These are phyloP conservation scores for Salix arbutifolia DNA, from an alignment of 345 rosid species.

Conservation along the genomic window DNA sequence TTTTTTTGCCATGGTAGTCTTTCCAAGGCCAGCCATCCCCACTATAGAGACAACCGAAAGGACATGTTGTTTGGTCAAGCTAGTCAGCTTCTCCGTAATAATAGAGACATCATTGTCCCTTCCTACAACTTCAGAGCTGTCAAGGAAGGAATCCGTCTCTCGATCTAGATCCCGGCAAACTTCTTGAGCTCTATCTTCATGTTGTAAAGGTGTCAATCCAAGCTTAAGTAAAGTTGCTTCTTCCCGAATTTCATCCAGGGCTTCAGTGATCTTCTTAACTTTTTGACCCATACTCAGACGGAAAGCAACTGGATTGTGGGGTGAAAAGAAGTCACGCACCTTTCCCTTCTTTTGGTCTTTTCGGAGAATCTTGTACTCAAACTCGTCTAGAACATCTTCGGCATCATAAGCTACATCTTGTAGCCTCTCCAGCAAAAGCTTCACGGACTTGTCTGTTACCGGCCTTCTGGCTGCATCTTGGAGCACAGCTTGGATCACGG, in stretches of 20 bases:
- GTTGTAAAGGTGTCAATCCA: not conserved
- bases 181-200: not conserved
- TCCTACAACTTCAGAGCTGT: conserved; percentile 9
- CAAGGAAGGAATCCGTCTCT: not conserved
- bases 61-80: not conserved
- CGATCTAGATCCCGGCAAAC: not conserved
- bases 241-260: not conserved
- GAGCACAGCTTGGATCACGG: no score
- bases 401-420: conserved; percentile 8
- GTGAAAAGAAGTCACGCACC: not conserved
- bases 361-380: not conserved
- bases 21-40: conserved; percentile 33
- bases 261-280: not conserved
- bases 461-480: no score
- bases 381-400: conserved; percentile 2
- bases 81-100: not conserved
- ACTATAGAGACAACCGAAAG: conserved; percentile 6
- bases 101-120: conserved; percentile 9
- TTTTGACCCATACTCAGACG: not conserved
- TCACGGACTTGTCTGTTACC: no score
- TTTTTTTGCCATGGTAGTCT: conserved; percentile 18
- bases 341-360: not conserved
- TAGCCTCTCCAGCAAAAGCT: no score
- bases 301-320: not conserved
- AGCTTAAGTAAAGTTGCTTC: not conserved